Evolutionary conservation across 805 yeast species (phyloP).

Genomic region (Pichia manshurica): DNA sequence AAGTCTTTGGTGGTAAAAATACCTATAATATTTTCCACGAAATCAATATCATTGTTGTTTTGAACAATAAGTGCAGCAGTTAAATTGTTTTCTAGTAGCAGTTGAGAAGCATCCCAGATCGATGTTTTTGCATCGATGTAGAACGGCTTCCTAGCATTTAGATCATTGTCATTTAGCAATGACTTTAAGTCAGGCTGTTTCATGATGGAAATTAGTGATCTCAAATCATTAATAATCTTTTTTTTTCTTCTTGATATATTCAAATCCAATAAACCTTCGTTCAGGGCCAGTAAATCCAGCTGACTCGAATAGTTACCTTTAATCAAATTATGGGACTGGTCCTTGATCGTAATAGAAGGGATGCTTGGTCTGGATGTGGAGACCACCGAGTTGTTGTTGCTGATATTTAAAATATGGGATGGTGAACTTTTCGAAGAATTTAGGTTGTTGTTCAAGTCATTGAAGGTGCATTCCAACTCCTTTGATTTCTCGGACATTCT

Average conservation of each 20-base stretch:
- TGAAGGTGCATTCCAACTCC: conserved; percentile 28
- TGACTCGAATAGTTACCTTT: conserved; percentile 9
- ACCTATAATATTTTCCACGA: conserved; percentile 34
- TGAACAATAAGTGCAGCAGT: conserved; percentile 37
- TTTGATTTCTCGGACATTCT: conserved; percentile 35
- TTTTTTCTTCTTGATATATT: conserved; percentile 24
- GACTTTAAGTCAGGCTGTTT: conserved; percentile 36
- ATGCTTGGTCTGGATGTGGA: not conserved
- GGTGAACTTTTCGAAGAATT: not conserved
- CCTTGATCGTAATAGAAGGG: conserved; percentile 3
- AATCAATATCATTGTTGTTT: not conserved
- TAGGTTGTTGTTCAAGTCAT: conserved; percentile 19
- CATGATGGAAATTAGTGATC: conserved; percentile 34
- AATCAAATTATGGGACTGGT: conserved; percentile 1
- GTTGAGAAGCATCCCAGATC: conserved; percentile 34
- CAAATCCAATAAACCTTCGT: conserved; percentile 23
- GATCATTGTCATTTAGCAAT: conserved; percentile 24
- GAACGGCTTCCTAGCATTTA: conserved; percentile 28
- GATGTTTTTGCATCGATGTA: conserved; percentile 34
- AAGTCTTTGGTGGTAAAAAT: conserved; percentile 43
- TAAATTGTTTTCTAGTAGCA: conserved; percentile 34
- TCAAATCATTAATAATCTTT: conserved; percentile 32
- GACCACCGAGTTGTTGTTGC: not conserved
- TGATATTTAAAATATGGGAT: too few species aligned
- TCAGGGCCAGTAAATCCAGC: conserved; percentile 16